Base-by-base conservation (phyloP, 2,329 filamentous ascomycete species). In the Sphaerulina vaccinii region DNA sequence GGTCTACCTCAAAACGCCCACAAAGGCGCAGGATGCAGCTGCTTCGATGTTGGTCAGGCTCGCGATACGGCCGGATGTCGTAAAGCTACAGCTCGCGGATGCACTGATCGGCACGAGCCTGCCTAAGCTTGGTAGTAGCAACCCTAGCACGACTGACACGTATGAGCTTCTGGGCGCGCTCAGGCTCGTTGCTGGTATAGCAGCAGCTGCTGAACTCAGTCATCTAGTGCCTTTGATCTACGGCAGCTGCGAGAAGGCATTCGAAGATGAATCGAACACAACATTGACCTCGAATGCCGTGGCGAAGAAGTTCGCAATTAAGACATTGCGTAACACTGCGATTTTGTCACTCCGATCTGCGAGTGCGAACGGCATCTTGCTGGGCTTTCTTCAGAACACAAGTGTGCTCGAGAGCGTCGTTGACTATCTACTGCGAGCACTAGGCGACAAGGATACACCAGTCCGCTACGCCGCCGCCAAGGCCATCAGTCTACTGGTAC, bases 381-480 rank as follows among this genome's bases (percentile, higher is more conserved):
- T 65, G 13, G 52, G 57, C 35, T 65, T 68, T 39, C 39, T 68
- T 2, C 71, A 77, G 46, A 56, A 67, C 2, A 70, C 68, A 1
- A 61, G 63, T 15, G 62, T 66, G 70, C 50, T 95, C 13, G 92
- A 97, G 71, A 85, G 85, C 23, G 82, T 87, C 3, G 90, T 99
- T 60, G 87, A 90, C 48, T 84, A 88, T 63, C 78, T 96, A 2
- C 78, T 99, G 2, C 85, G 89, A 54, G 79, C 81, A 10, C 75
- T 97, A 1, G 84, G 84, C 1, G 93, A 99, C 68, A 88, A 88
- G 54, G 91, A 97, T 64, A 96, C 91, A 0, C 90, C 90, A 0
- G 91, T 99, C 10, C 80, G 93, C 32, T 82, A 96, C 62, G 87
- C 92, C 24, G 89, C 92, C 16, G 96, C 90, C 69, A 99, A 99